phyloP scores from a whole-genome alignment of 805 yeast genomes.

The Torulaspora delbrueckii region DNA sequence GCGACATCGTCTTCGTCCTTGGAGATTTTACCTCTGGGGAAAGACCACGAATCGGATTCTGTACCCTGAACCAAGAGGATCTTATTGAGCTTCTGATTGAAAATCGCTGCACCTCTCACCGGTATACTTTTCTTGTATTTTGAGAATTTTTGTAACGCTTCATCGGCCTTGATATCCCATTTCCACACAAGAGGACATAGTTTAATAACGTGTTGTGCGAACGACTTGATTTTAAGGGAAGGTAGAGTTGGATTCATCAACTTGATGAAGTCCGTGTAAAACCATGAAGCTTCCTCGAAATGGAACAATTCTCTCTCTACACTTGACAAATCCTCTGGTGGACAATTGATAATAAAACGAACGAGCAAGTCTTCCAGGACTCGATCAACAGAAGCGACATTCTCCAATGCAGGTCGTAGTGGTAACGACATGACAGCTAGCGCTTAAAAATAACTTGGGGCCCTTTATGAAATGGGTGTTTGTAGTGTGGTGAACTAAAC shows the following conservation, averaged over 20 bases:
- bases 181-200: slow-evolving; percentile 74
- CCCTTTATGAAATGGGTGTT: not conserved
- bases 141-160: slow-evolving; percentile 73
- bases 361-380: slow-evolving; percentile 83
- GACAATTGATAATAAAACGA: slow-evolving; percentile 85
- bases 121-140: slow-evolving; percentile 87
- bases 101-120: slow-evolving; percentile 90
- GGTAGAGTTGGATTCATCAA: slow-evolving; percentile 73
- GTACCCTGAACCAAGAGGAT: slow-evolving; percentile 78
- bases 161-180: slow-evolving; percentile 73
- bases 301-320: slow-evolving; percentile 76
- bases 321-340: slow-evolving; percentile 76
- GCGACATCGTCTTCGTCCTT: slow-evolving; percentile 83
- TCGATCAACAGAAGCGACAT: slow-evolving; percentile 58
- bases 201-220: slow-evolving; percentile 62
- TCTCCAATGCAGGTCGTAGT: slow-evolving; percentile 50
- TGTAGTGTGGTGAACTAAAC: not conserved
- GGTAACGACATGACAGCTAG: slow-evolving; percentile 51
- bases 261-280: slow-evolving; percentile 78
- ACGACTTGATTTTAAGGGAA: slow-evolving; percentile 65
- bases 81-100: slow-evolving; percentile 65
- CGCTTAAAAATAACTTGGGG: not conserved
- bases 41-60: slow-evolving; percentile 83
- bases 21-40: slow-evolving; percentile 94
- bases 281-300: slow-evolving; percentile 98